phyloP scores from a whole-genome alignment of 192 early-diverging fungal species.

The Entomortierella beljakovae region DNA sequence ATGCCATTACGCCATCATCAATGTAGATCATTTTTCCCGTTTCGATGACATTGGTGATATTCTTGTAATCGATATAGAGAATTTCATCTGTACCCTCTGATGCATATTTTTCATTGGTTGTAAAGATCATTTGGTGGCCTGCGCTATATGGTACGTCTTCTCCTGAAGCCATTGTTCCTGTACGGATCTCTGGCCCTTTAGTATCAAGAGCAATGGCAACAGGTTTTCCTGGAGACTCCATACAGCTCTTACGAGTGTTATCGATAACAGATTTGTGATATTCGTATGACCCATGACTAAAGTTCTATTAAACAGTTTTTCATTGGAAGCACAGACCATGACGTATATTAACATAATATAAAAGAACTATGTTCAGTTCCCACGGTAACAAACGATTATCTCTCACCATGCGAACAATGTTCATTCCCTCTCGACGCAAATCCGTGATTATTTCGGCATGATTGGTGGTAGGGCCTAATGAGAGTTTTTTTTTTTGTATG shows the following conservation, averaged over 20 bases:
- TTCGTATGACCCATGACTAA: constrained; percentile 51
- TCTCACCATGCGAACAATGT: constrained; percentile 79
- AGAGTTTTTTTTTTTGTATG: background rate
- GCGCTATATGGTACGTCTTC: constrained; percentile 70
- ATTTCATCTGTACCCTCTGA: constrained; percentile 62
- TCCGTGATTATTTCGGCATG: constrained; percentile 74
- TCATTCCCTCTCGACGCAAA: constrained; percentile 83
- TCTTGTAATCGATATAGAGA: constrained; percentile 82
- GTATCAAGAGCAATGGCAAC: constrained; percentile 85
- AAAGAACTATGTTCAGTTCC: no score
- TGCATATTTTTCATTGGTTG: constrained; percentile 70
- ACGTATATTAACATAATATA: background rate
- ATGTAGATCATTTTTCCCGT: constrained; percentile 81
- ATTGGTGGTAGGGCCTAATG: constrained; percentile 78
- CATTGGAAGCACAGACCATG: background rate
- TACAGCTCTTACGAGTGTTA: constrained; percentile 67
- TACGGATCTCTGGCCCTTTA: constrained; percentile 85
- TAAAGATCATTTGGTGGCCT: constrained; percentile 77
- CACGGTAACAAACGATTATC: background rate
- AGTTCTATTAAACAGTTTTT: constrained; percentile 39
- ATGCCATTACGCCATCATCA: constrained; percentile 95
- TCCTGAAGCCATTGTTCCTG: constrained; percentile 73
- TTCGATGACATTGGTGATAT: constrained; percentile 75
- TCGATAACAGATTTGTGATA: constrained; percentile 81
- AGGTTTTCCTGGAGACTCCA: constrained; percentile 56